These are phyloP conservation scores for Tetracladium marchalianum DNA, from an alignment of 495 filamentous ascomycete species.

Conservation along the genomic window DNA sequence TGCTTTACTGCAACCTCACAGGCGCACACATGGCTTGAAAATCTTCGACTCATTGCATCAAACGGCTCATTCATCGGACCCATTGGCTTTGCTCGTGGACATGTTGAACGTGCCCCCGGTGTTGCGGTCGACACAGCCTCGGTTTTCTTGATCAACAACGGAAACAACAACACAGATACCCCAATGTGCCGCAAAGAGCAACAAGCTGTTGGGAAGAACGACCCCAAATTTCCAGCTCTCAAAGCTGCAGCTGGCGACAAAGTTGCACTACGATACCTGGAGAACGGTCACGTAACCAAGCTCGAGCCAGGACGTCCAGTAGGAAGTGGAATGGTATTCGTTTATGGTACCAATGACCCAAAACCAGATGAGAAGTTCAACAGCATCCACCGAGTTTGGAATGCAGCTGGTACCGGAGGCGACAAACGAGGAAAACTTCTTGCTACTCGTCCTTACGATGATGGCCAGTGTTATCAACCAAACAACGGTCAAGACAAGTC, in stretches of 20 bases:
- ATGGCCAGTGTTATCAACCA: slow-evolving; percentile 73
- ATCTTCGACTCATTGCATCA: slow-evolving; percentile 54
- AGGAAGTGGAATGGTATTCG: slow-evolving; percentile 64
- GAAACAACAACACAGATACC: slow-evolving; percentile 20
- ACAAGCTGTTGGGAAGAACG: slow-evolving; percentile 39
- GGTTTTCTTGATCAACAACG: slow-evolving; percentile 43
- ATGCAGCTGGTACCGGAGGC: slow-evolving; percentile 61
- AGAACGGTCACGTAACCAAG: slow-evolving; percentile 81
- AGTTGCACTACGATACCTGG: slow-evolving; percentile 65
- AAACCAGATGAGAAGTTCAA: slow-evolving; percentile 49
- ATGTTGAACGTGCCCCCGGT: slow-evolving; percentile 37
- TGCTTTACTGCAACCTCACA: neutral
- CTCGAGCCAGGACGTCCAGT: slow-evolving; percentile 51
- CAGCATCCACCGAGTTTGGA: slow-evolving; percentile 68
- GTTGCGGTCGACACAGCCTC: slow-evolving; percentile 40
- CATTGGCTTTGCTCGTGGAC: slow-evolving; percentile 58
- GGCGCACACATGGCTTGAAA: slow-evolving; percentile 56
- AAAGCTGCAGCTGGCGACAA: slow-evolving; percentile 55
- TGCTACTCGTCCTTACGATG: slow-evolving; percentile 67
- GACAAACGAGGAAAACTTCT: slow-evolving; percentile 65
- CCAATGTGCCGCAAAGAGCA: slow-evolving; percentile 47
- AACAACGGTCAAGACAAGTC: slow-evolving; percentile 41
- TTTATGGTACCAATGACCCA: slow-evolving; percentile 71
- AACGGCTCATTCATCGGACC: slow-evolving; percentile 65
- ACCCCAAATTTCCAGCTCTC: slow-evolving; percentile 48